Evolutionary conservation across 345 rosid species (phyloP).

Genomic region (Murraya koenigii): DNA sequence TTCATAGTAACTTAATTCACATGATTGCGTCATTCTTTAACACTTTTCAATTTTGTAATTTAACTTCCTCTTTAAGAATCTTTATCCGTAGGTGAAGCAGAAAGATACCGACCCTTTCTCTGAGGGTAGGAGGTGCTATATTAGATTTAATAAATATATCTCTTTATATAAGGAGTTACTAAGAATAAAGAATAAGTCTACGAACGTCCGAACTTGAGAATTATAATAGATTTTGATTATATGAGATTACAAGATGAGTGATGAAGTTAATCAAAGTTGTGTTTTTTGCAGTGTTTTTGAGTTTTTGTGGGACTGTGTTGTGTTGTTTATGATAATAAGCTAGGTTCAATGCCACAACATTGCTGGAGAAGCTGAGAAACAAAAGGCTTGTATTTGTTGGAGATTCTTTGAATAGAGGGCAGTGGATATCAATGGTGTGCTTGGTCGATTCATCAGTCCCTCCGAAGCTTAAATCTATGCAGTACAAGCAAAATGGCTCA

Average conservation of each 20-base stretch:
- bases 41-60: too few species aligned
- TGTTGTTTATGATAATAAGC: constrained; percentile 30
- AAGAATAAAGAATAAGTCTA: background rate
- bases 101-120: too few species aligned
- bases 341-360: constrained; percentile 70
- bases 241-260: background rate
- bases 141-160: too few species aligned
- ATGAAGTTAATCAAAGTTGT: background rate
- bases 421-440: constrained; percentile 95
- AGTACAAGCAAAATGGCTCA: constrained; percentile 59
- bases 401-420: constrained; percentile 86
- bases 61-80: too few species aligned
- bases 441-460: constrained; percentile 63
- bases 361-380: constrained; percentile 78
- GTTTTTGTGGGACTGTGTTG: constrained; percentile 11
- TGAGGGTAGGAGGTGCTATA: too few species aligned
- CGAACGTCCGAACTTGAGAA: background rate
- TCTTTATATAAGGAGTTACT: too few species aligned
- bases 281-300: constrained; percentile 17
- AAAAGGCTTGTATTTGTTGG: constrained; percentile 91
- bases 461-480: constrained; percentile 50
- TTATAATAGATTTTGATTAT: background rate
- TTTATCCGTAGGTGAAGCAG: too few species aligned
- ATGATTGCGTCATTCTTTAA: too few species aligned
- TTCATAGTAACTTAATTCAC: background rate